Evolutionary conservation across 345 rosid genomes (phyloP), one percentile per base, ranked within the genome.

Genomic region (Lagerstroemia speciosa): DNA sequence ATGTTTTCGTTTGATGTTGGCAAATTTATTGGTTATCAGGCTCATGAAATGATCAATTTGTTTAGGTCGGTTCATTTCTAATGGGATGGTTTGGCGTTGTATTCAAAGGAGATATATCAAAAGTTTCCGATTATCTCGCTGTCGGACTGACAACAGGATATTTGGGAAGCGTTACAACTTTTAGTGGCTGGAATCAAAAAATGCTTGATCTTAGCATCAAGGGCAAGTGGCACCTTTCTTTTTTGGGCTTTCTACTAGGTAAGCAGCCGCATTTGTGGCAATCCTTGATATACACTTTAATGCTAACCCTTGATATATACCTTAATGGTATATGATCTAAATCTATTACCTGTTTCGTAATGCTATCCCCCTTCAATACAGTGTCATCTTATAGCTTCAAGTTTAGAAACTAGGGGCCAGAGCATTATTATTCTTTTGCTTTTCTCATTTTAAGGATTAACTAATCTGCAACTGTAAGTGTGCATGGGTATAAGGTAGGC

Each of bases 61-160:
- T 73, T 58, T 60, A 88, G 97, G 86, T 94, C 30, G 99, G 99
- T 50, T 94, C 97, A 48, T 94, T 94, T 85, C 76, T 94, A 83
- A 94, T 94, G 99, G 99, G 96, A 19, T 91, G 97, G 99, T 82
- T 71, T 70, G 99, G 99, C 53, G 83, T 91, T 65, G 89, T 91
- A 30, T 94, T 86, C 82, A 91, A 88, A 86, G 78, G 66, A 72
- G 81, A 88, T 75, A 86, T 91, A 79, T 78, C 83, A 7, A 72
- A 64, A 15, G 76, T 89, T 38, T 94, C 97, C 19, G 83, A 84
- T 63, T 75, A 82, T 81, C 84, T 91, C 64, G 95, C 86, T 19
- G 83, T 91, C 37, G 99, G 96, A 41, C 57, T 91, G 75, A 77
- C 90, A 7, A 94, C 99, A 19, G 97, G 99, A 65, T 94, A 89